These are phyloP conservation scores for Trifolium pratense DNA, from an alignment of 306 rosid species.

Conservation along the genomic window DNA sequence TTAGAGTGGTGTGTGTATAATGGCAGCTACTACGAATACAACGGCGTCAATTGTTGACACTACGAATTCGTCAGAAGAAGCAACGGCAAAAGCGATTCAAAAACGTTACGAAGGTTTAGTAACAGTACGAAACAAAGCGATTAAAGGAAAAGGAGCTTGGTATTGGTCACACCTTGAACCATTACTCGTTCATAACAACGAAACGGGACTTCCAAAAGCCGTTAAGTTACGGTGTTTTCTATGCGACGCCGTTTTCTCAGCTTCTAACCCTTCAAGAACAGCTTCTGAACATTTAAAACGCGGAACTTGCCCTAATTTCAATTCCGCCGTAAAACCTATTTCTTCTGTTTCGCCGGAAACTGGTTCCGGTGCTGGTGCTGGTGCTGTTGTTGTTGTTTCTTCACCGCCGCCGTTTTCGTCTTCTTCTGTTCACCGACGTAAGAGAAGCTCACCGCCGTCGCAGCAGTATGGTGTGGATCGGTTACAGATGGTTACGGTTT, in stretches of 20 bases:
- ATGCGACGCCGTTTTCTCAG: conserved; percentile 95
- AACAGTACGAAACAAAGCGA: conserved; percentile 83
- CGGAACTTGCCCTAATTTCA: conserved; percentile 92
- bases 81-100: conserved; percentile 67
- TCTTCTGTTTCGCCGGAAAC: conserved; percentile 68
- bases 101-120: conserved; percentile 86
- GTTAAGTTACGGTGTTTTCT: conserved; percentile 86
- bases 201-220: conserved; percentile 81
- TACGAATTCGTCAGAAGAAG: conserved; percentile 62
- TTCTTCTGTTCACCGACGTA: conserved; percentile 47
- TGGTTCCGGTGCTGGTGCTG: background rate
- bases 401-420: conserved; percentile 12
- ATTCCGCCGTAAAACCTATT: conserved; percentile 66
- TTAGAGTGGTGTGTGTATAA: conserved; percentile 34
- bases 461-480: conserved; percentile 39
- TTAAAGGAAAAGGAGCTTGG: conserved; percentile 98
- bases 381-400: conserved; percentile 26
- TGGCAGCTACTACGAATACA: conserved; percentile 66
- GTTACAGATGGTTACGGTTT: conserved; percentile 48
- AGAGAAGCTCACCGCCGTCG: conserved; percentile 57
- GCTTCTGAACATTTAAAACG: conserved; percentile 98
- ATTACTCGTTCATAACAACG: conserved; percentile 63
- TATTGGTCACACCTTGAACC: conserved; percentile 95
- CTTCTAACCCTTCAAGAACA: conserved; percentile 90
- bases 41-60: conserved; percentile 49